phyloP scores from a whole-genome alignment of 2,329 filamentous ascomycete species.

The Geosmithia flava region DNA sequence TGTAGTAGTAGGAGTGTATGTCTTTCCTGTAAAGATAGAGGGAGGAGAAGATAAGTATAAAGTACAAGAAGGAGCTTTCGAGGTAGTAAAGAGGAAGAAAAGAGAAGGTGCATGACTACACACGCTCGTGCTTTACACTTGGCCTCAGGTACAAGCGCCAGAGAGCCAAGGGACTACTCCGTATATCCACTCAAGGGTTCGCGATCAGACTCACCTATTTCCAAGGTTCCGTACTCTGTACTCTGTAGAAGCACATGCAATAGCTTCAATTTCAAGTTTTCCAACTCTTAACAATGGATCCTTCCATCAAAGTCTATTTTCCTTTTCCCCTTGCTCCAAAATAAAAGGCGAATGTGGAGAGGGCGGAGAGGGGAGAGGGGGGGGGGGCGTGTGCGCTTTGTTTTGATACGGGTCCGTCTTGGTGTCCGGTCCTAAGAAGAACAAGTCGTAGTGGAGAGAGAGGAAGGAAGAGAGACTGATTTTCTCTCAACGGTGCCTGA shows the following conservation, averaged over 20 bases:
- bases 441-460: background rate
- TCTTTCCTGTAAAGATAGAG: background rate
- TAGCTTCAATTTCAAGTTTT: background rate
- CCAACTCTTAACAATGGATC: background rate
- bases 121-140: background rate
- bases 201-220: conserved; percentile 2
- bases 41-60: background rate
- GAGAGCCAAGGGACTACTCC: background rate
- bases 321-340: background rate
- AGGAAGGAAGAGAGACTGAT: background rate
- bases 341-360: background rate
- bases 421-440: too few relatives aligned
- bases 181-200: background rate
- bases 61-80: background rate
- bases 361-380: too few relatives aligned
- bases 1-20: background rate
- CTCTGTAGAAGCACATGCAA: too few relatives aligned
- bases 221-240: too few relatives aligned
- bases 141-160: background rate
- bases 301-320: conserved; percentile 1
- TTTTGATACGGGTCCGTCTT: too few relatives aligned
- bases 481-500: conserved; percentile 1
- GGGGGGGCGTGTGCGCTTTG: too few relatives aligned
- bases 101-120: background rate
- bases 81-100: background rate